Conservation (phyloP, 1,284 basidiomycete species). For the Phylloboletellus chloephorus region DNA sequence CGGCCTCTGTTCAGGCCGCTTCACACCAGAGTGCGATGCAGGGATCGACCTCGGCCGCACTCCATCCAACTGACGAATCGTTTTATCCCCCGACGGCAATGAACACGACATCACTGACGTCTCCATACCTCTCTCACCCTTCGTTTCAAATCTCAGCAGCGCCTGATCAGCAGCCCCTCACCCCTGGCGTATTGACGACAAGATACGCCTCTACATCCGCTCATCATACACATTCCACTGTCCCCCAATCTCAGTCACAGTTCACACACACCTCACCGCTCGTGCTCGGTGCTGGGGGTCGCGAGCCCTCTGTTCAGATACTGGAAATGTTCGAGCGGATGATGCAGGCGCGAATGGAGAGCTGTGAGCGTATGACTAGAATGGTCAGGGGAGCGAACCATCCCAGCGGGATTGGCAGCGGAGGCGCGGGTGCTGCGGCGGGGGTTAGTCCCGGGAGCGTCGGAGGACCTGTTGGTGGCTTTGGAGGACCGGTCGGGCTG, state of each 20-base stretch:
- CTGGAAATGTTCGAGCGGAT: conserved; percentile 65
- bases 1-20: conserved; percentile 20
- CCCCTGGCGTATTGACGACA: conserved; percentile 13
- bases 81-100: conserved; percentile 28
- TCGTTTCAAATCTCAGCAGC: conserved; percentile 24
- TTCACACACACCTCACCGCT: conserved; percentile 19
- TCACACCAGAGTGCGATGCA: conserved; percentile 21
- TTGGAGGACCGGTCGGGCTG: conserved; percentile 27
- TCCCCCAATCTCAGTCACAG: conserved; percentile 17
- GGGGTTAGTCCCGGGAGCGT: conserved; percentile 19
- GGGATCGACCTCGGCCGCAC: conserved; percentile 15
- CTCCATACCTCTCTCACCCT: conserved; percentile 28
- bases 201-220: conserved; percentile 15
- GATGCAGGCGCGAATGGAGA: conserved; percentile 69
- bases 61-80: conserved; percentile 15
- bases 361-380: conserved; percentile 57
- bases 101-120: conserved; percentile 25
- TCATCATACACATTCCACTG: conserved; percentile 10
- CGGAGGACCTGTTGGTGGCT: conserved; percentile 29
- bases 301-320: conserved; percentile 47
- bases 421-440: conserved; percentile 8
- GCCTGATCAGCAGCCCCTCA: conserved; percentile 14
- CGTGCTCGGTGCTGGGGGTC: conserved; percentile 25
- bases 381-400: conserved; percentile 49
- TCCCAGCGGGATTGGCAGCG: conserved; percentile 15